Evolutionary conservation across 192 early-diverging fungal genomes (phyloP).

Genomic region (Radiomyces spectabilis): DNA sequence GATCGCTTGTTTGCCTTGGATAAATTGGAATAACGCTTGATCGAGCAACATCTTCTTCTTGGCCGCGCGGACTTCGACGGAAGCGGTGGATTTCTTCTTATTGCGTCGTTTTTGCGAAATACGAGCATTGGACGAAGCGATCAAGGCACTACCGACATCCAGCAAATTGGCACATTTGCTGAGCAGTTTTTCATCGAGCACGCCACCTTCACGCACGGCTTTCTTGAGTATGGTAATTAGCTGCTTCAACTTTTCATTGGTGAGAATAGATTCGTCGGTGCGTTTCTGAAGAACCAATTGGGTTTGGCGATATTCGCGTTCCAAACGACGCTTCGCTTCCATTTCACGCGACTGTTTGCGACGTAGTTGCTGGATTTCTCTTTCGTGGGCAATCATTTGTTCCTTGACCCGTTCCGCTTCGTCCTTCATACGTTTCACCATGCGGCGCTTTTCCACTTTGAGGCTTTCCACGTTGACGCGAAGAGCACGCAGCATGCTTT

Average conservation of each 20-base stretch:
- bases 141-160: constrained; percentile 6
- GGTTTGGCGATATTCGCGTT: constrained; percentile 41
- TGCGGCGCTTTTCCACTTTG: constrained; percentile 65
- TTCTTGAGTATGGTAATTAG: constrained; percentile 41
- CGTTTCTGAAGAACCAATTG: constrained; percentile 46
- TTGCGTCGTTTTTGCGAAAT: not conserved
- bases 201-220: constrained; percentile 17
- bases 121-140: constrained; percentile 12
- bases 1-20: constrained; percentile 40
- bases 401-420: constrained; percentile 56
- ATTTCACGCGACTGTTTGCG: constrained; percentile 38
- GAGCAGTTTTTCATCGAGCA: constrained; percentile 13
- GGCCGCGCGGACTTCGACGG: constrained; percentile 13
- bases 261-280: constrained; percentile 38
- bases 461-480: constrained; percentile 59
- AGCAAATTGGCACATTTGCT: constrained; percentile 19
- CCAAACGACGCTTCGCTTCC: constrained; percentile 38
- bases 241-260: constrained; percentile 29
- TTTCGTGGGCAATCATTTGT: constrained; percentile 42
- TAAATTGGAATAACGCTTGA: constrained; percentile 38
- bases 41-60: constrained; percentile 47
- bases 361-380: constrained; percentile 50
- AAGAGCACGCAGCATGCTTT: constrained; percentile 53
- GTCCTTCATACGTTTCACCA: constrained; percentile 67
- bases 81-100: not conserved